Evolutionary conservation across 805 yeast genomes (phyloP).

Genomic region (Candida oleophila): DNA sequence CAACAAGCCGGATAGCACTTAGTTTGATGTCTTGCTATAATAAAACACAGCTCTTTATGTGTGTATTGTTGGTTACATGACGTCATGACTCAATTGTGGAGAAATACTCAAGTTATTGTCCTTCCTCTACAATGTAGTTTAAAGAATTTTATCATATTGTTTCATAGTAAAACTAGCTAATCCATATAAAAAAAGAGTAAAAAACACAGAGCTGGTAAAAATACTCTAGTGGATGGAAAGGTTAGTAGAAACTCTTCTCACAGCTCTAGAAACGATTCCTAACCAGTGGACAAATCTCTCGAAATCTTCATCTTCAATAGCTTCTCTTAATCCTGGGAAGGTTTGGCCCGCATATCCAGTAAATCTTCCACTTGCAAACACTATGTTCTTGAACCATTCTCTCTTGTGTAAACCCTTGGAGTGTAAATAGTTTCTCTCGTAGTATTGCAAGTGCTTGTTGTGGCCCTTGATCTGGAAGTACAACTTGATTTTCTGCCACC

Average conservation of each 20-base stretch:
- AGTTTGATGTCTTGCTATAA: too few relatives aligned
- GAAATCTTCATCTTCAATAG: conserved; percentile 46
- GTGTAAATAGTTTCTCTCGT: conserved; percentile 55
- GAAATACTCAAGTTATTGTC: too few relatives aligned
- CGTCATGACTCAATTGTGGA: too few relatives aligned
- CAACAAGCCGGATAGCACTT: too few relatives aligned
- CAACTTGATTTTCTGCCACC: conserved; percentile 37
- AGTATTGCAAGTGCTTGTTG: conserved; percentile 38
- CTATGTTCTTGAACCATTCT: conserved; percentile 61
- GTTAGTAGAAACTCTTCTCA: conserved; percentile 25
- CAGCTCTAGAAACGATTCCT: conserved; percentile 38
- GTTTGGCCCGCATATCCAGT: conserved; percentile 52
- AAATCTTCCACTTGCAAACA: conserved; percentile 57
- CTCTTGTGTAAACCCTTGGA: conserved; percentile 48
- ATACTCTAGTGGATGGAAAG: conserved; percentile 3
- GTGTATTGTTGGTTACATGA: too few relatives aligned
- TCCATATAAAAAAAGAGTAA: background rate
- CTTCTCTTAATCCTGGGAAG: conserved; percentile 60
- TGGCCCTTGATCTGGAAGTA: conserved; percentile 29
- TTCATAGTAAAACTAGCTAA: background rate
- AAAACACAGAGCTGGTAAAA: background rate
- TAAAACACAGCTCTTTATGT: too few relatives aligned
- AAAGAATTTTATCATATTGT: too few relatives aligned
- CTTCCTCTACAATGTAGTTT: too few relatives aligned
- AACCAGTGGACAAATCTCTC: conserved; percentile 45